Conservation (phyloP, 148 eudicot genomes). For the Bassia scoparia region DNA sequence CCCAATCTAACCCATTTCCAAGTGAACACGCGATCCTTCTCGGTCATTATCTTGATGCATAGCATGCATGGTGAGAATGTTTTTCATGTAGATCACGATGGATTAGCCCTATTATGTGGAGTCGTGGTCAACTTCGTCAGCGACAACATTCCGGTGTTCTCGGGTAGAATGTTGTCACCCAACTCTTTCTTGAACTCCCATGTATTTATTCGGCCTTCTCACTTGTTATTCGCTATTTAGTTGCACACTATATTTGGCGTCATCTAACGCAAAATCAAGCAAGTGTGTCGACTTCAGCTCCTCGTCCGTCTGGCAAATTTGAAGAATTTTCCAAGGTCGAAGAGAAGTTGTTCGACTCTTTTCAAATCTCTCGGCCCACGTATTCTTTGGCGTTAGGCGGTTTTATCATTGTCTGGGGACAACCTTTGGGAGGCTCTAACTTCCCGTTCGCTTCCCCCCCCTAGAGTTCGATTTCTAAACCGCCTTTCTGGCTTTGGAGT, state of each 20-base stretch:
- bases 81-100: background rate
- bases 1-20: background rate
- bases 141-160: background rate
- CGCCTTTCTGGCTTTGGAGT: no score
- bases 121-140: background rate
- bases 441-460: no score
- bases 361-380: background rate
- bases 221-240: background rate
- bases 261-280: background rate
- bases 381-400: background rate
- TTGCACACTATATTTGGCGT: background rate
- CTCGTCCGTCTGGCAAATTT: background rate
- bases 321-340: background rate
- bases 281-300: background rate
- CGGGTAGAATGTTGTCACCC: background rate
- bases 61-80: background rate
- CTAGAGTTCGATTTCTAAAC: no score
- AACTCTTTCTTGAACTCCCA: background rate
- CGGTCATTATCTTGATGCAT: background rate
- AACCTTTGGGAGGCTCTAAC: no score
- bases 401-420: background rate
- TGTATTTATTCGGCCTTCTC: no score
- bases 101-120: background rate
- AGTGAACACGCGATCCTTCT: background rate
- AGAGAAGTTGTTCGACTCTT: background rate